phyloP scores from a whole-genome alignment of 2,329 filamentous ascomycete species.

The Gnomoniopsis smithogilvyi region DNA sequence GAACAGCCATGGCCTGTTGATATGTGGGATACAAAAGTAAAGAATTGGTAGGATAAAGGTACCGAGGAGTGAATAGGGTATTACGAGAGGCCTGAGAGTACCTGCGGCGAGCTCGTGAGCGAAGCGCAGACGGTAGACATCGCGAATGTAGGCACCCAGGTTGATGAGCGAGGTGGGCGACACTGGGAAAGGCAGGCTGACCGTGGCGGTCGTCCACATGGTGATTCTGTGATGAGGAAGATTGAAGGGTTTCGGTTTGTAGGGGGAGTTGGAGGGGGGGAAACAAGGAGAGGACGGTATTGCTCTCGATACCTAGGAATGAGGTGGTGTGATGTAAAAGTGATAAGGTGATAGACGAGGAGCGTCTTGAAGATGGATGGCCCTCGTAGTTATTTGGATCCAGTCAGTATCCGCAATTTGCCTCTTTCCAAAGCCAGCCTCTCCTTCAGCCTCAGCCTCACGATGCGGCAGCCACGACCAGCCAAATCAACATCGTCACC shows the following conservation, averaged over 20 bases:
- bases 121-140: constrained; percentile 21
- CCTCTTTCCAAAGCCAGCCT: no score
- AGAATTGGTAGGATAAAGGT: constrained; percentile 46
- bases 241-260: no score
- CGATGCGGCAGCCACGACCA: no score
- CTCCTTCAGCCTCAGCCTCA: no score
- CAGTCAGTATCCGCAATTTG: no score
- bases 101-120: constrained; percentile 33
- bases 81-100: constrained; percentile 42
- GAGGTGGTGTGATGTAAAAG: no score
- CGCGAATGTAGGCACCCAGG: constrained; percentile 10
- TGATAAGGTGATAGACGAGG: no score
- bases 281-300: no score
- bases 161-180: constrained; percentile 1
- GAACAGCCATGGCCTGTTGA: constrained; percentile 47
- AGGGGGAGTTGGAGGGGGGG: neutral
- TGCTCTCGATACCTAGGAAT: no score
- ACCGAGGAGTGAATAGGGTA: constrained; percentile 50
- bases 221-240: neutral
- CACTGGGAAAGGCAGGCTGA: constrained; percentile 1
- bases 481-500: no score
- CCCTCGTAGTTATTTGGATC: no score
- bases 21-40: constrained; percentile 57
- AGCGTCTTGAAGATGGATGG: no score
- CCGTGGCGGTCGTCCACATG: constrained; percentile 8